Evolutionary conservation across 2,329 filamentous ascomycete species (phyloP).

Genomic region (Colletotrichum lupini): DNA sequence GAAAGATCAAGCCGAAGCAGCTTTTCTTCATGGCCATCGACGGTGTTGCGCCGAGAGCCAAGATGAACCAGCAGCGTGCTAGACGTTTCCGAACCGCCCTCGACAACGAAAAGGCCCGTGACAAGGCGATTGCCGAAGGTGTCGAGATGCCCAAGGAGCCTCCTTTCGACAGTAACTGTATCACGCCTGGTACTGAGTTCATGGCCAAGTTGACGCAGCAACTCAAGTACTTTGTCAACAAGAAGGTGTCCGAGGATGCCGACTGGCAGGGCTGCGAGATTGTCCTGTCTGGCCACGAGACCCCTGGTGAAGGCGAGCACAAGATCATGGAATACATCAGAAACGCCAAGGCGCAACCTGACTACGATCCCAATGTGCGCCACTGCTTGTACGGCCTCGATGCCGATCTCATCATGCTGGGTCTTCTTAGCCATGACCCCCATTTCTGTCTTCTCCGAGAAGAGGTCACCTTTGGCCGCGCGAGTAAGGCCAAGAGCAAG

Average conservation of each 20-base stretch:
- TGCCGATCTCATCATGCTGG: conserved; percentile 98
- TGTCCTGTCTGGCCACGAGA: conserved; percentile 96
- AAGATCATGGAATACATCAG: conserved; percentile 99
- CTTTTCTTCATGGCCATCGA: conserved; percentile 99
- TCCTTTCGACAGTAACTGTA: conserved; percentile 98
- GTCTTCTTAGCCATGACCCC: conserved; percentile 94
- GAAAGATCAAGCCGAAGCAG: conserved; percentile 98
- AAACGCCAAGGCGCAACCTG: conserved; percentile 92
- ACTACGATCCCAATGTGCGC: conserved; percentile 91
- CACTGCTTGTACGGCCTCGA: conserved; percentile 98
- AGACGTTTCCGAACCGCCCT: conserved; percentile 94
- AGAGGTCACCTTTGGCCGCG: conserved; percentile 95
- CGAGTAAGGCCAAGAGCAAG: conserved; percentile 89
- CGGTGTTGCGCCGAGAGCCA: conserved; percentile 94
- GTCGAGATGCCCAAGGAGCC: conserved; percentile 94
- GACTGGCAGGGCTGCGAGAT: conserved; percentile 99
- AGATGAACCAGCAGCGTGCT: conserved; percentile 99
- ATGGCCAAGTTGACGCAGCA: conserved; percentile 97
- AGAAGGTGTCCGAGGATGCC: conserved; percentile 95
- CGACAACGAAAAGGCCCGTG: conserved; percentile 87
- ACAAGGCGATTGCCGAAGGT: conserved; percentile 91
- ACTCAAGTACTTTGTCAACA: conserved; percentile 98
- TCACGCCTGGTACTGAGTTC: conserved; percentile 96
- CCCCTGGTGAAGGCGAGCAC: conserved; percentile 97
- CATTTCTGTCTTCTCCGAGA: conserved; percentile 98